phyloP scores from a whole-genome alignment of 75 land plant species.

The Pinus taeda region DNA sequence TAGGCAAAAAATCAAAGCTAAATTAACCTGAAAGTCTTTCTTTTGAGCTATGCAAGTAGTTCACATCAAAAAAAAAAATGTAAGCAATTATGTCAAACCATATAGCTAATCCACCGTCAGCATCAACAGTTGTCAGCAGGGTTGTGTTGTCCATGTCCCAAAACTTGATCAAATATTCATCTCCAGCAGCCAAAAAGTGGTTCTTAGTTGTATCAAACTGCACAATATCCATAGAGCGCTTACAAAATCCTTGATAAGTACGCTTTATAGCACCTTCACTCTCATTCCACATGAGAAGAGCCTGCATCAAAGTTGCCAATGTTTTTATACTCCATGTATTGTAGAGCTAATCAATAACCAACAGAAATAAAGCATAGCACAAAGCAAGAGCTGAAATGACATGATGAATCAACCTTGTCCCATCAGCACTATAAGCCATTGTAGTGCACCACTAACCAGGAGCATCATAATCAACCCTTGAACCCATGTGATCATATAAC shows the following conservation, averaged over 20 bases:
- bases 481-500: too few relatives aligned
- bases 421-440: constrained; percentile 96
- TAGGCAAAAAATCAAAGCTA: too few relatives aligned
- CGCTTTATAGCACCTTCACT: constrained; percentile 65
- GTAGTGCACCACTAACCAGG: constrained; percentile 89
- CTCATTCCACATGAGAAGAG: constrained; percentile 80
- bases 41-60: too few relatives aligned
- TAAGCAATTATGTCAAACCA: too few relatives aligned
- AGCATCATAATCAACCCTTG: constrained; percentile 90
- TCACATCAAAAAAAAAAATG: too few relatives aligned
- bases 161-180: constrained; percentile 42
- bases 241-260: constrained; percentile 47
- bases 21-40: too few relatives aligned
- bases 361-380: too few relatives aligned
- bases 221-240: constrained; percentile 47
- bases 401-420: constrained; percentile 71
- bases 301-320: too few relatives aligned
- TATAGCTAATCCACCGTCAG: too few relatives aligned
- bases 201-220: constrained; percentile 66
- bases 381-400: constrained; percentile 54
- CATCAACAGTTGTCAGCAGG: constrained; percentile 23
- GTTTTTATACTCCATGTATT: too few relatives aligned
- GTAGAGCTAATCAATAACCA: too few relatives aligned
- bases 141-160: constrained; percentile 60
- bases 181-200: constrained; percentile 49